Base-by-base conservation (phyloP, 2,329 filamentous ascomycete species). In the Hypoxylon sp. region DNA sequence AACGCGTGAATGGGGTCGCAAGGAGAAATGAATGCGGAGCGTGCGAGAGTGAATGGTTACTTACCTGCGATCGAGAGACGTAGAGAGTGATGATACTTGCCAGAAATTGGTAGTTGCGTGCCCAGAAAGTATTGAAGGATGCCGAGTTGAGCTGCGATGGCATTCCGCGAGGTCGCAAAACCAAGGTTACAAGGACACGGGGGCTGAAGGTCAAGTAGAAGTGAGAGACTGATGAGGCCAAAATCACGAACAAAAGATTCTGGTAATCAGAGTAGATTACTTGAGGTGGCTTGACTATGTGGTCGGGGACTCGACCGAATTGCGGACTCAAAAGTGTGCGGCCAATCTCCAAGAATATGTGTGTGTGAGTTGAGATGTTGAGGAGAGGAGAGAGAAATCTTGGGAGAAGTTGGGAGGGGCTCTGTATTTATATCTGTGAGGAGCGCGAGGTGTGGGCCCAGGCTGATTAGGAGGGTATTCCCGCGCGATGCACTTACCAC, bases 21-120 rank as follows among this genome's bases (percentile, higher is more conserved):
- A 30, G 6, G 28, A 6, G 28, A 30, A 30, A 30, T 30, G 5
- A 9, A 30, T 30, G 6, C 9, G 9, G 28, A 6, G 28, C 2
- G 9, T 30, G 28, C 6, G 17, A 17, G 38, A 10, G 17, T 5
- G 21, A 43, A 43, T 41, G 38, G 17, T 21, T 21, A 43, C 38
- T 21, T 43, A 43, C 38, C 38, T 43, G 38, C 10, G 4, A 21
- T 43, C 38, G 38, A 43, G 38, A 21, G 17, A 43, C 11, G 38
- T 43, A 43, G 38, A 43, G 38, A 43, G 38, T 19, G 38, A 43
- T 43, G 38, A 43, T 10, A 10, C 17, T 43, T 17, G 38, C 38
- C 2, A 43, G 38, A 43, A 43, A 43, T 3, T 43, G n/a, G 38
- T 19, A 43, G 38, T 43, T 43, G 19, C 17, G 17, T 17, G 38